phyloP scores from a whole-genome alignment of 2,329 filamentous ascomycete genomes.

The Thielaviopsis ethacetica region DNA sequence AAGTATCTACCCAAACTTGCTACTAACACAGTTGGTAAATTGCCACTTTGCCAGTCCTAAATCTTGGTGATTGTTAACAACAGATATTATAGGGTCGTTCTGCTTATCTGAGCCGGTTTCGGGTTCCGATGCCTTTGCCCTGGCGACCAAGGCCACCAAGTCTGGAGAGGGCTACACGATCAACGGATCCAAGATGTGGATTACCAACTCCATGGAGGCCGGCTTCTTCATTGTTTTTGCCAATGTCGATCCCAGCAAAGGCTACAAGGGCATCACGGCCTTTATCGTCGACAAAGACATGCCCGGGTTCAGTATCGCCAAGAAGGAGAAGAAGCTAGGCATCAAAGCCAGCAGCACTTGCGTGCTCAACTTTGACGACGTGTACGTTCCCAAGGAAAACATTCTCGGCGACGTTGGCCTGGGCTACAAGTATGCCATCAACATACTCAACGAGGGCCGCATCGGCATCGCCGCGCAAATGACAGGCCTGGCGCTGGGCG shows the following conservation, averaged over 20 bases:
- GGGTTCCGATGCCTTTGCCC: constrained; percentile 88
- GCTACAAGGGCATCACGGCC: constrained; percentile 92
- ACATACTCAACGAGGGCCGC: constrained; percentile 82
- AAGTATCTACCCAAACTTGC: constrained; percentile 82
- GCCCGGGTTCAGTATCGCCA: constrained; percentile 83
- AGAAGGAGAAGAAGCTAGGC: constrained; percentile 99
- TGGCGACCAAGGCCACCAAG: constrained; percentile 79
- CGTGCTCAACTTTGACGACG: constrained; percentile 94
- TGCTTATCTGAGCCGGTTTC: constrained; percentile 85
- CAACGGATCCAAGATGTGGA: constrained; percentile 97
- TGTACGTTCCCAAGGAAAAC: constrained; percentile 75
- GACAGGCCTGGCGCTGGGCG: constrained; percentile 87
- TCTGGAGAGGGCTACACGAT: constrained; percentile 73
- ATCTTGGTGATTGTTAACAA: background rate
- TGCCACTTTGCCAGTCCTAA: background rate
- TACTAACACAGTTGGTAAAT: constrained; percentile 57
- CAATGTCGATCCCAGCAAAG: constrained; percentile 80
- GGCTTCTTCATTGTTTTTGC: constrained; percentile 96
- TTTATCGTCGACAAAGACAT: constrained; percentile 87
- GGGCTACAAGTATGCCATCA: constrained; percentile 96
- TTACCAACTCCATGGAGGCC: constrained; percentile 91
- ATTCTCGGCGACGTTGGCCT: constrained; percentile 76
- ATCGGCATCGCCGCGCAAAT: constrained; percentile 98
- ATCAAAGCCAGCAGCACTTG: constrained; percentile 94
- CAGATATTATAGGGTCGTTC: constrained; percentile 43